phyloP scores from a whole-genome alignment of 352 stramenopile genomes.

The Globisporangium ultimum region DNA sequence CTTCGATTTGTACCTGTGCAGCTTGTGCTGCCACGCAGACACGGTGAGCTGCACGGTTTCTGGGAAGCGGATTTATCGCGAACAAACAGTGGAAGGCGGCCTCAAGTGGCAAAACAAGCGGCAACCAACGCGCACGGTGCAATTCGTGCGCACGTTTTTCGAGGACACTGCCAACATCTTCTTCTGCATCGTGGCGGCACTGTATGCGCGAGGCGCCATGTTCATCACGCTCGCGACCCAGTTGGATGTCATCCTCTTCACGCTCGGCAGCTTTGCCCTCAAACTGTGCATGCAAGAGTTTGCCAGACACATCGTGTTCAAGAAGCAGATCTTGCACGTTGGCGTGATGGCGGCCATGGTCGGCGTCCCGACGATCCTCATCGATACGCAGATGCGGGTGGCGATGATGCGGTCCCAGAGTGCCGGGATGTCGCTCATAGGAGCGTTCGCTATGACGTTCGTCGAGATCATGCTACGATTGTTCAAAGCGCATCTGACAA shows the following conservation, averaged over 20 bases:
- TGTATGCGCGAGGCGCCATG: conserved; percentile 10
- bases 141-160: conserved; percentile 1
- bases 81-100: background rate
- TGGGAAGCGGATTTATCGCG: background rate
- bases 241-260: conserved; percentile 6
- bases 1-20: background rate
- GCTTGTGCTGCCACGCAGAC: background rate
- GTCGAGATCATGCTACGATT: conserved; percentile 25
- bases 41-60: background rate
- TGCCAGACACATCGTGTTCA: conserved; percentile 6
- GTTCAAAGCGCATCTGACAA: conserved; percentile 18
- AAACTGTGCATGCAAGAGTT: conserved; percentile 19
- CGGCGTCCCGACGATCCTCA: conserved; percentile 28
- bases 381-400: conserved; percentile 36
- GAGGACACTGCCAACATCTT: background rate
- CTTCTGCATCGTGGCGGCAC: background rate
- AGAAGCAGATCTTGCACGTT: conserved; percentile 6
- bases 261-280: conserved; percentile 10
- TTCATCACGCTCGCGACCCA: background rate
- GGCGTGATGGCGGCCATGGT: conserved; percentile 19
- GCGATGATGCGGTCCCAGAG: conserved; percentile 25
- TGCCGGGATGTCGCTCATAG: conserved; percentile 15
- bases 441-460: conserved; percentile 16
- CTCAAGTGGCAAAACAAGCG: background rate
- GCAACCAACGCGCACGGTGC: background rate